phyloP scores from a whole-genome alignment of 225 moss, liverwort and hornwort species.

The Antitrichia curtipendula region DNA sequence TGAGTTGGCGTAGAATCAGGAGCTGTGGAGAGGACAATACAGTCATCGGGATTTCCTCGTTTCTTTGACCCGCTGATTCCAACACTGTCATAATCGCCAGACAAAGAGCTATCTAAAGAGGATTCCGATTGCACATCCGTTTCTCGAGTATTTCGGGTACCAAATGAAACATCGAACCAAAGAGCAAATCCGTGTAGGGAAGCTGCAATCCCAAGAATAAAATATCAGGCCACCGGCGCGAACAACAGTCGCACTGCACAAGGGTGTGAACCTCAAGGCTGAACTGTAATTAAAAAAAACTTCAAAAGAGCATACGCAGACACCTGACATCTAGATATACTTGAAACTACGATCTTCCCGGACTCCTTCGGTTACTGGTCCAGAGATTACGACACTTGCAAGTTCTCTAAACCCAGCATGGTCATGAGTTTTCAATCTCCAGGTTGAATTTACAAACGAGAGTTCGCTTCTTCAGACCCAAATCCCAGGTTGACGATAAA shows the following conservation, averaged over 20 bases:
- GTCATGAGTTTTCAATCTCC: neutral
- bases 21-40: slow-evolving; percentile 70
- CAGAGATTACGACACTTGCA: neutral
- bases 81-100: slow-evolving; percentile 23
- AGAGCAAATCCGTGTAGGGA: slow-evolving; percentile 86
- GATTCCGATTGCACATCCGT: slow-evolving; percentile 18
- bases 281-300: neutral
- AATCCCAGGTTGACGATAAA: neutral
- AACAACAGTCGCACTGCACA: neutral
- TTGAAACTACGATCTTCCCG: neutral
- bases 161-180: slow-evolving; percentile 95
- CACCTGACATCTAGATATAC: neutral
- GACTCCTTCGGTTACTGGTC: neutral
- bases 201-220: slow-evolving; percentile 30
- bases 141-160: slow-evolving; percentile 19
- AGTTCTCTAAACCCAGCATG: neutral
- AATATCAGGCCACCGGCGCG: neutral
- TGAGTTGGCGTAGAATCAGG: slow-evolving; percentile 89
- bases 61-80: slow-evolving; percentile 23
- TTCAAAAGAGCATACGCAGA: neutral
- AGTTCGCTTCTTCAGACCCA: neutral
- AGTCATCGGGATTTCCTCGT: slow-evolving; percentile 33
- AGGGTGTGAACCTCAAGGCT: neutral
- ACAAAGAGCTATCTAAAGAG: slow-evolving; percentile 36
- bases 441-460: neutral